Percentiles rank a stretch among this genome's conserved stretches.
Evolutionary conservation across 2,329 filamentous ascomycete genomes (phyloP).

Genomic region (Ceratocystis albifundus): DNA sequence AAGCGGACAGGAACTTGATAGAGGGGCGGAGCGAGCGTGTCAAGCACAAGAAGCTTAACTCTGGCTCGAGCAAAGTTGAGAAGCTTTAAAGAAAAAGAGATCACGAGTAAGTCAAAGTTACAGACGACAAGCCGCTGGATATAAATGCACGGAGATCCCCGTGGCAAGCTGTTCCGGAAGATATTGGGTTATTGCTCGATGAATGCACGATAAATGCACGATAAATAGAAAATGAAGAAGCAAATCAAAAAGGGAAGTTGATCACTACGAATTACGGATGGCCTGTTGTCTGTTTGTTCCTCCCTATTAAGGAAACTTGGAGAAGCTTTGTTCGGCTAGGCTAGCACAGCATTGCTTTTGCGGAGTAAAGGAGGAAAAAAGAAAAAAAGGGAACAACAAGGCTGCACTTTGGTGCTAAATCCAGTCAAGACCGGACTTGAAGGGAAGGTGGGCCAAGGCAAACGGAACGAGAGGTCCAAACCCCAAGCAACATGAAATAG

Average conservation of each 20-base stretch:
- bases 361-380: background rate
- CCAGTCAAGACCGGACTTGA: background rate
- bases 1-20: background rate
- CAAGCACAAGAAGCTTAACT: background rate
- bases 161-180: background rate
- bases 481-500: background rate
- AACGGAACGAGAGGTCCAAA: background rate
- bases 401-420: background rate
- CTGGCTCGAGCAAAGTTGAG: background rate
- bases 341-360: background rate
- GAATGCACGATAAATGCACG: background rate
- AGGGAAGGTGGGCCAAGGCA: slow-evolving; percentile 3
- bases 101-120: background rate
- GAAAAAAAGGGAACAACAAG: slow-evolving; percentile 3
- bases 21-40: background rate
- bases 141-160: background rate
- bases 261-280: background rate
- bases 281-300: background rate
- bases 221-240: background rate
- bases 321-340: slow-evolving; percentile 1
- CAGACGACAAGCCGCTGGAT: background rate
- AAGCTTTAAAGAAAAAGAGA: background rate
- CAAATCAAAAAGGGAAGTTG: background rate
- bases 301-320: slow-evolving; percentile 12
- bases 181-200: background rate